Percentiles rank a stretch among this genome's conserved stretches.
phyloP scores from a whole-genome alignment of 192 early-diverging fungal species.

The Lunasporangiospora selenospora region DNA sequence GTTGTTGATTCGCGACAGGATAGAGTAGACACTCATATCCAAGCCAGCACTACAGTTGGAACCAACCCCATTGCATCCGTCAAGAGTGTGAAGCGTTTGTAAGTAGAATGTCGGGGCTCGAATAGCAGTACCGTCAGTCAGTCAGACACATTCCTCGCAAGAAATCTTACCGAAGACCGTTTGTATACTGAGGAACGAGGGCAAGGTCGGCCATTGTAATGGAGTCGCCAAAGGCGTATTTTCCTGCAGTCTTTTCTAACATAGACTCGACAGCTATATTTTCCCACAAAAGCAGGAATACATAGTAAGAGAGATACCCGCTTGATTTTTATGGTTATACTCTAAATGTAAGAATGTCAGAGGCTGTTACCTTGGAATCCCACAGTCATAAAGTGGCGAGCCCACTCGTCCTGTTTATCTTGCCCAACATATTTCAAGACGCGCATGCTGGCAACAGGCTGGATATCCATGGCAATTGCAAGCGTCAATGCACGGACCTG shows the following conservation, averaged over 20 bases:
- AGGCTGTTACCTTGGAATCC: constrained; percentile 64
- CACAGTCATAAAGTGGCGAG: constrained; percentile 52
- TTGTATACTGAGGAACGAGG: constrained; percentile 80
- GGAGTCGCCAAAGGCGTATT: constrained; percentile 82
- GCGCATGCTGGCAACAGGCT: constrained; percentile 83
- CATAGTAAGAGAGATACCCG: neutral
- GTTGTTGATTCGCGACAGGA: constrained; percentile 65
- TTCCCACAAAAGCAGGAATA: neutral
- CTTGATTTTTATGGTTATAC: neutral
- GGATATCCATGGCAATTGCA: constrained; percentile 82
- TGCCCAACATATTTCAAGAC: constrained; percentile 67
- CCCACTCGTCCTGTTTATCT: constrained; percentile 60
- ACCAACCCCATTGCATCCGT: neutral
- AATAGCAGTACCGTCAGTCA: too few species aligned
- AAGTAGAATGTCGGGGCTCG: too few species aligned
- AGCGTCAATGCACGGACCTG: constrained; percentile 73
- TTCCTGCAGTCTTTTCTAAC: constrained; percentile 70
- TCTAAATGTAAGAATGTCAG: too few species aligned
- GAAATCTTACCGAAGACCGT: constrained; percentile 72
- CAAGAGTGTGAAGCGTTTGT: neutral
- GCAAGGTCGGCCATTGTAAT: constrained; percentile 87
- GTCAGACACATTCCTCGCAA: too few species aligned
- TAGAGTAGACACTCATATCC: constrained; percentile 74
- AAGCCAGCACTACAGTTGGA: constrained; percentile 56
- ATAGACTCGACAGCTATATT: constrained; percentile 28